phyloP scores from a whole-genome alignment of 768 basidiomycete species.

The Tricholoma sp. region DNA sequence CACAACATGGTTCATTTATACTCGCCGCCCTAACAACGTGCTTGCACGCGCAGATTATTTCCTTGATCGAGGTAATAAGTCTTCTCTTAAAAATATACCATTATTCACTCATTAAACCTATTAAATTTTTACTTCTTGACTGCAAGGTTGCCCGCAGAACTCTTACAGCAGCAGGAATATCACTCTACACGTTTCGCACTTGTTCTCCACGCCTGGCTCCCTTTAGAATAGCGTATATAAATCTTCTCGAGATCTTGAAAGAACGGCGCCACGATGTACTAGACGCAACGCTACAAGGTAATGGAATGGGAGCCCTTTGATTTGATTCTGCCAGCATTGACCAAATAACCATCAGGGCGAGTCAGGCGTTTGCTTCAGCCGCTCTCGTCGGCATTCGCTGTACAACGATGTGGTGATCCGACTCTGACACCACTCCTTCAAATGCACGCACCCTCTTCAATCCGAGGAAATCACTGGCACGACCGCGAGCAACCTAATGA shows the following conservation, averaged over 20 bases:
- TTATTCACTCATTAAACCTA: slow-evolving; percentile 5
- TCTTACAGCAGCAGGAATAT: slow-evolving; percentile 36
- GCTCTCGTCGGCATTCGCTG: slow-evolving; percentile 24
- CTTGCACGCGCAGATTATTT: slow-evolving; percentile 38
- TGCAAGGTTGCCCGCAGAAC: slow-evolving; percentile 43
- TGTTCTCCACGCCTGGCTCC: slow-evolving; percentile 35
- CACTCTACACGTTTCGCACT: slow-evolving; percentile 40
- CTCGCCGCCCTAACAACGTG: slow-evolving; percentile 4
- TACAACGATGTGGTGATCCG: slow-evolving; percentile 15
- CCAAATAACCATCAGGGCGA: slow-evolving; percentile 21
- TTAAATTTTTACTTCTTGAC: slow-evolving; percentile 1
- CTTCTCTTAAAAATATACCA: slow-evolving; percentile 2
- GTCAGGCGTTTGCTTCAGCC: slow-evolving; percentile 30
- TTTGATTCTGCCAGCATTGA: neutral
- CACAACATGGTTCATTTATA: neutral
- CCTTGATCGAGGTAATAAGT: slow-evolving; percentile 43
- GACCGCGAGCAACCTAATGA: neutral
- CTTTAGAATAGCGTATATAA: slow-evolving; percentile 46
- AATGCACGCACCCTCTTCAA: neutral
- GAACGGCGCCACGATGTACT: slow-evolving; percentile 27
- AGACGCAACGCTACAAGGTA: slow-evolving; percentile 31
- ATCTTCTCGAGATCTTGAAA: slow-evolving; percentile 38
- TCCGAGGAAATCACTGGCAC: neutral
- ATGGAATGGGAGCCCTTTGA: neutral
- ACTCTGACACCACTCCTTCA: neutral